Conservation (phyloP, 208 protist species). For the Phytomonas sp. region DNA sequence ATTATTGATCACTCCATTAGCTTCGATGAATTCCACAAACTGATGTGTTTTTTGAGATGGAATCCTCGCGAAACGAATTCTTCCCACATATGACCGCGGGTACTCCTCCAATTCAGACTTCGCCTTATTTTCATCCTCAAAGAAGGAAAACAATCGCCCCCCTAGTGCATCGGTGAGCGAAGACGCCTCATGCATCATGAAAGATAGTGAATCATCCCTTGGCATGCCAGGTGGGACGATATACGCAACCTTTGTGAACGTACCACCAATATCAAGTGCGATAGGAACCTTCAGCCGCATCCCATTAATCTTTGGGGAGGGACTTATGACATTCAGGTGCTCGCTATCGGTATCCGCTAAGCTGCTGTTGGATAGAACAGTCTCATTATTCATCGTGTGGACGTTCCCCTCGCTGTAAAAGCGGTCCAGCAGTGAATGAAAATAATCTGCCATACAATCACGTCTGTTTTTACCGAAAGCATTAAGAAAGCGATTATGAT, state of each 20-base stretch:
- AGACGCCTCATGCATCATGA: constrained; percentile 41
- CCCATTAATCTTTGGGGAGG: not conserved
- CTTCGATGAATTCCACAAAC: constrained; percentile 52
- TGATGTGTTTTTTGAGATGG: constrained; percentile 70
- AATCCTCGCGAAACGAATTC: constrained; percentile 77
- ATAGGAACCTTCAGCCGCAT: constrained; percentile 47
- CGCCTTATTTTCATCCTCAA: constrained; percentile 27
- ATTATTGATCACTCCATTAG: constrained; percentile 19
- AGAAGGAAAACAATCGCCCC: constrained; percentile 53
- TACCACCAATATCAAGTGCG: constrained; percentile 86
- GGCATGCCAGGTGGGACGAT: constrained; percentile 49
- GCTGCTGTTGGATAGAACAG: not conserved
- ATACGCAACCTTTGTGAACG: constrained; percentile 85
- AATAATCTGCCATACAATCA: constrained; percentile 54
- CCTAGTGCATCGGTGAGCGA: constrained; percentile 64
- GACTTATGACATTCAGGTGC: not conserved
- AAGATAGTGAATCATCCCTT: not conserved
- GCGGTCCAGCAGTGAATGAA: constrained; percentile 46
- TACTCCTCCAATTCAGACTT: constrained; percentile 26
- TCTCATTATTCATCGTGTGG: not conserved
- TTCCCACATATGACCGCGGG: constrained; percentile 43
- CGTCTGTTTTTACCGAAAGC: constrained; percentile 64
- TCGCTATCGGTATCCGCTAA: not conserved
- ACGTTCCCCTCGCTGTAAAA: constrained; percentile 32
- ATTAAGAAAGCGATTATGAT: constrained; percentile 70